phyloP scores from a whole-genome alignment of 768 basidiomycete genomes.

The Psilocybe tampanensis region DNA sequence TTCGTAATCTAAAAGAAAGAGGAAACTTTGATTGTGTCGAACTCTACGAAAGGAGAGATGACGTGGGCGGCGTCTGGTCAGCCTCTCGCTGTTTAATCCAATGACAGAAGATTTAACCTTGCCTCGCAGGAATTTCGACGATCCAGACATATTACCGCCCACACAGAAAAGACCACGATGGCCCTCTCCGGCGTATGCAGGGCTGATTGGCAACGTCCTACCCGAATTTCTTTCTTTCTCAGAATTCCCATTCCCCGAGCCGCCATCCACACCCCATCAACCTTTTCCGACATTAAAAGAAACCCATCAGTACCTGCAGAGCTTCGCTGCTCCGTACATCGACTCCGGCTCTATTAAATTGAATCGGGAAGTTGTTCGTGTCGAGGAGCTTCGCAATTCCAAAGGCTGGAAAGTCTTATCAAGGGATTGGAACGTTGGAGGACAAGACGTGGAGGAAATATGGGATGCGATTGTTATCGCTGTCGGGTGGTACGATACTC shows the following conservation, averaged over 20 bases:
- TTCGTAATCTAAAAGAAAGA: conserved; percentile 47
- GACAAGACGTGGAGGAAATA: conserved; percentile 29
- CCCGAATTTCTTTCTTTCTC: conserved; percentile 46
- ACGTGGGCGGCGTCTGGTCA: conserved; percentile 56
- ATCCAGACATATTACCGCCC: conserved; percentile 14
- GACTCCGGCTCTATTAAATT: conserved; percentile 38
- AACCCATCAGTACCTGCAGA: conserved; percentile 38
- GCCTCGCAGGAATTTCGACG: conserved; percentile 34
- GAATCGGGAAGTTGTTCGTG: conserved; percentile 39
- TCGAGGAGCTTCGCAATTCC: conserved; percentile 33
- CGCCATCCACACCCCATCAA: conserved; percentile 29
- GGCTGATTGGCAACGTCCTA: conserved; percentile 51
- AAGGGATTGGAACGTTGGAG: conserved; percentile 34
- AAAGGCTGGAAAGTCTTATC: conserved; percentile 43
- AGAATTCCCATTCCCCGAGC: conserved; percentile 35
- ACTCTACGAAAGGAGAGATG: conserved; percentile 46
- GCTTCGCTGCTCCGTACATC: conserved; percentile 35
- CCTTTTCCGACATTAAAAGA: conserved; percentile 43
- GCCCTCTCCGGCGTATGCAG: conserved; percentile 51
- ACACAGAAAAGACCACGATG: conserved; percentile 32
- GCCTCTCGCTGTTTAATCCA: conserved; percentile 4
- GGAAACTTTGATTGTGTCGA: conserved; percentile 45
- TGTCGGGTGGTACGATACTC: conserved; percentile 47
- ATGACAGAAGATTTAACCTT: background rate
- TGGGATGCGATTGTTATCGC: conserved; percentile 57